Percentiles rank a stretch among this genome's conserved stretches.
phyloP scores from a whole-genome alignment of 1,284 basidiomycete species.

The Trichosporon sp. region DNA sequence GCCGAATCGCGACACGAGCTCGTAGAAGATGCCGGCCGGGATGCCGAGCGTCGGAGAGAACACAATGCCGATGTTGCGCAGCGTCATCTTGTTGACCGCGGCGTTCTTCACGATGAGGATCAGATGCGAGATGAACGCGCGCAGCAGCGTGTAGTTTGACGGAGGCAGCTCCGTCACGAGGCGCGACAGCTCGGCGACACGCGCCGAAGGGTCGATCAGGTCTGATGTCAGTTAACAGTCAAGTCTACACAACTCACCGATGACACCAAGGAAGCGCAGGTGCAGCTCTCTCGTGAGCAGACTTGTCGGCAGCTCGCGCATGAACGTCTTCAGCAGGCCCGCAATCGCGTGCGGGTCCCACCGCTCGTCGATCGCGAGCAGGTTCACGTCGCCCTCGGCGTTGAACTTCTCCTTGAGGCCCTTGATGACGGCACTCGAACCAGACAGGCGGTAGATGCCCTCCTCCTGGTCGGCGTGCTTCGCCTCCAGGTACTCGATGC shows the following conservation, averaged over 20 bases:
- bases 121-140: conserved; percentile 90
- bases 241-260: conserved; percentile 59
- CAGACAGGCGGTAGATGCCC: conserved; percentile 92
- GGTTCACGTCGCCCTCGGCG: conserved; percentile 84
- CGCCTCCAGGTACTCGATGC: conserved; percentile 81
- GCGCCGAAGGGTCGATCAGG: conserved; percentile 77
- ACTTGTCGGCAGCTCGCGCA: conserved; percentile 84
- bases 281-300: conserved; percentile 88
- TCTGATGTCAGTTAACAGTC: conserved; percentile 54
- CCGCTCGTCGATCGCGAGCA: conserved; percentile 76
- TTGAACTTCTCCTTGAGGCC: conserved; percentile 90
- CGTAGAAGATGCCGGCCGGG: conserved; percentile 86
- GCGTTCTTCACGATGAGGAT: conserved; percentile 92
- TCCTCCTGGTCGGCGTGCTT: conserved; percentile 93
- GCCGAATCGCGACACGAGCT: conserved; percentile 88
- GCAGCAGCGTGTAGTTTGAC: conserved; percentile 87
- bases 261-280: conserved; percentile 78
- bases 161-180: conserved; percentile 83
- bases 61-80: conserved; percentile 97
- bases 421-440: conserved; percentile 91
- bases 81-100: conserved; percentile 92
- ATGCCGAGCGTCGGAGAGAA: conserved; percentile 93
- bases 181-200: conserved; percentile 77
- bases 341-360: conserved; percentile 95
- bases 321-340: conserved; percentile 81